Percentiles rank a stretch among this genome's conserved stretches.
Conservation (phyloP, 2,329 filamentous ascomycete genomes). For the Fusarium chlamydosporum region DNA sequence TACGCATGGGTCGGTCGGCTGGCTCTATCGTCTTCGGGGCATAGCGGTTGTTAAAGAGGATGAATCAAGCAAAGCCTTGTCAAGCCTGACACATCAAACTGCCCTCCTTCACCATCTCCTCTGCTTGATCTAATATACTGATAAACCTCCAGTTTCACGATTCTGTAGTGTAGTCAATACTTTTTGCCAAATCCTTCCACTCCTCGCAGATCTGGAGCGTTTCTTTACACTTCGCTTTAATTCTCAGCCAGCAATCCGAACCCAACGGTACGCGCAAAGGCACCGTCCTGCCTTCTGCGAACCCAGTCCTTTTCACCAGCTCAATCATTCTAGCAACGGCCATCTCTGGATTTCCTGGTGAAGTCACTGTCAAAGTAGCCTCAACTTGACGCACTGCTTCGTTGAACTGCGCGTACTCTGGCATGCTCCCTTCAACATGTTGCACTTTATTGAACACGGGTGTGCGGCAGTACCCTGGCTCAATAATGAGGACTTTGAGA, state of each 20-base stretch:
- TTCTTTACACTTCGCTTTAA: conserved; percentile 65
- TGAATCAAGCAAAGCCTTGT: no score
- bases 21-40: no score
- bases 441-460: conserved; percentile 56
- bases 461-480: conserved; percentile 60
- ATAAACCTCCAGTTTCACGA: not conserved
- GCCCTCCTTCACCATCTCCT: no score
- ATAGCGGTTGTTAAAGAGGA: no score
- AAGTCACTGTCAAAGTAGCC: conserved; percentile 49
- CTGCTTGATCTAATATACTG: no score
- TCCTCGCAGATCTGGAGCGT: conserved; percentile 64
- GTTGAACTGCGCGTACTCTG: conserved; percentile 54
- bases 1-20: no score
- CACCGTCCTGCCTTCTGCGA: conserved; percentile 49
- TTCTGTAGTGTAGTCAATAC: conserved; percentile 55
- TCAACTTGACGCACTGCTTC: conserved; percentile 41
- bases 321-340: conserved; percentile 67
- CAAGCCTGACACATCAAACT: not conserved
- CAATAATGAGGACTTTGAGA: conserved; percentile 57
- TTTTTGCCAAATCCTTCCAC: conserved; percentile 65
- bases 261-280: conserved; percentile 68
- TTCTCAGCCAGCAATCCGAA: conserved; percentile 64
- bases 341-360: conserved; percentile 66
- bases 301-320: conserved; percentile 63
- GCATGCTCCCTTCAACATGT: conserved; percentile 45